Evolutionary conservation across 192 early-diverging fungal species (phyloP), one percentile per base, ranked within the genome.

Genomic region (Dissophora globulifera): DNA sequence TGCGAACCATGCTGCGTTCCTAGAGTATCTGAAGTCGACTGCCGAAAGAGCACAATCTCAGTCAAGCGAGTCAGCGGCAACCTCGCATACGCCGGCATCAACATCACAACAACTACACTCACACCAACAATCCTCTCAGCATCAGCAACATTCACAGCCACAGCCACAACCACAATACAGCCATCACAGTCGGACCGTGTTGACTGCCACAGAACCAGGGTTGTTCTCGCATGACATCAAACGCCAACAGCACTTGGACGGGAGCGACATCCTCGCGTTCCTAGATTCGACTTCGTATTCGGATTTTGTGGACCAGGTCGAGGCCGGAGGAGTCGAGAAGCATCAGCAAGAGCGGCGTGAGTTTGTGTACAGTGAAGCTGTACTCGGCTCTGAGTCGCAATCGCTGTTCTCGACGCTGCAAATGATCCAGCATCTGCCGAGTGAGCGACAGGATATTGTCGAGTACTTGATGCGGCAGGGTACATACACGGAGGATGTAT

Each of bases 401-500:
- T 42, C 55, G 0, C 6, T 67, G 17, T 49, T 59, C 13, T 67
- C 64, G 17, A 49, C 57, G 0, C n/a, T 76, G 25, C 58, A 58
- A 13, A 12, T 76, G 46, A 76, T 76, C 35, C 72, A 76, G 47
- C 40, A 76, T 38, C 16, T 76, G 45, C 72, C 72, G 20, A 61
- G 57, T 54, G 72, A 76, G 23, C 72, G 72, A 12, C 72, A 76
- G 63, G 72, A 76, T 49, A 66, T 76, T 58, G 64, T 76, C 0
- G 50, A 67, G 38, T 76, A 76, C 29, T n/a, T 76, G 52, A 26
- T 76, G 25, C 63, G 62, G 23, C 72, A 76, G 19, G 72, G 72
- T 3, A 67, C 63, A 0, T 76, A 76, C 53, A 12, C 64, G 2
- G 72, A 67, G 0, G 72, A 76, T 62, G 35, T 76, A 29, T 66